phyloP scores from a whole-genome alignment of 1,284 basidiomycete species.

The Irpex sp. region DNA sequence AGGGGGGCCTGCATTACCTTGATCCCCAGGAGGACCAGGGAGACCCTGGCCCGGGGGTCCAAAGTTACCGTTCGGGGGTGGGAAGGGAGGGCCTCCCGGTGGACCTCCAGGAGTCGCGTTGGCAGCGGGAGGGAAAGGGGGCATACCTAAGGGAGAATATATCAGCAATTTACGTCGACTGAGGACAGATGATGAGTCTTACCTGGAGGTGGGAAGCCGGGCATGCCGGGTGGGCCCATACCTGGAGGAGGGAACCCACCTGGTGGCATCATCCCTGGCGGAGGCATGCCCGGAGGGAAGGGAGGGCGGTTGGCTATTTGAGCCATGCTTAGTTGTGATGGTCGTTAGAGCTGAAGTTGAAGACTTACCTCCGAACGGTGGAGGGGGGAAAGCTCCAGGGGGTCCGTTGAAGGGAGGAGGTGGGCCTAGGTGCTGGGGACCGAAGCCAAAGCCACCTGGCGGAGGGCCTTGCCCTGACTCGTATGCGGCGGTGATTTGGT shows the following conservation, averaged over 20 bases:
- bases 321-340: neutral
- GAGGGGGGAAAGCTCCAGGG: conserved; percentile 39
- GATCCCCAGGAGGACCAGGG: conserved; percentile 21
- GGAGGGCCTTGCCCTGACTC: conserved; percentile 82
- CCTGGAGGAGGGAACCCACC: conserved; percentile 33
- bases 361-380: conserved; percentile 40
- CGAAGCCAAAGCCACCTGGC: conserved; percentile 77
- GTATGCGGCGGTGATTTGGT: conserved; percentile 91
- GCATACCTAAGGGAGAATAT: conserved; percentile 23
- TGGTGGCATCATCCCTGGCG: conserved; percentile 44
- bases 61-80: conserved; percentile 33
- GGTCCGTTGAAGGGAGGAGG: conserved; percentile 40
- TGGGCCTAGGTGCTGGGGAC: conserved; percentile 59
- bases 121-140: conserved; percentile 53
- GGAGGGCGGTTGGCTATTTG: conserved; percentile 51
- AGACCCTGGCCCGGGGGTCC: conserved; percentile 20
- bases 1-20: conserved; percentile 25
- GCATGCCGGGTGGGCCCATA: conserved; percentile 29
- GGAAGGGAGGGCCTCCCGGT: conserved; percentile 41
- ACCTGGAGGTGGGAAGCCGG: conserved; percentile 24
- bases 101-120: conserved; percentile 16
- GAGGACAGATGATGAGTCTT: conserved; percentile 1
- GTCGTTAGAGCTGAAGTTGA: neutral
- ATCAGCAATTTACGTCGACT: neutral
- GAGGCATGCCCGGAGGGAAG: conserved; percentile 49